Conservation (phyloP, 2,329 filamentous ascomycete genomes). For the Juglanconis sp. region DNA sequence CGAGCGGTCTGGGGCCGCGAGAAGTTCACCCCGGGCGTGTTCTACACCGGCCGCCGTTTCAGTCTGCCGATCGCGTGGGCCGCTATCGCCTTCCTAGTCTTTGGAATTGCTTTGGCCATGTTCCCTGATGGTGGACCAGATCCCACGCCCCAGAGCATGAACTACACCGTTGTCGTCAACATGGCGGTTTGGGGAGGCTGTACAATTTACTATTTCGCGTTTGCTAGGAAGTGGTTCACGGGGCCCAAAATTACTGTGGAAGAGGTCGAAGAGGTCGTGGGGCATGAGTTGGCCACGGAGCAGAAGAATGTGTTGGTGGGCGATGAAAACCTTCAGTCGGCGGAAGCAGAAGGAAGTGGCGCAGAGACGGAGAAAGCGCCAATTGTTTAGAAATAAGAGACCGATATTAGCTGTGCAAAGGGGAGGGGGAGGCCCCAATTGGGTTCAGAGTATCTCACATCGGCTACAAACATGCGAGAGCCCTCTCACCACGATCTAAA, state of each 20-base stretch:
- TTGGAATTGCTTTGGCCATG: conserved; percentile 56
- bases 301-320: conserved; percentile 2
- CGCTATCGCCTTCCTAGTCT: conserved; percentile 51
- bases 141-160: conserved; percentile 51
- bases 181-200: conserved; percentile 55
- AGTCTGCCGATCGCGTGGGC: conserved; percentile 51
- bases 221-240: conserved; percentile 58
- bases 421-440: too few relatives aligned
- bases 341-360: conserved; percentile 1
- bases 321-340: background rate
- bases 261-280: conserved; percentile 22
- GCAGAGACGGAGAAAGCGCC: conserved; percentile 4
- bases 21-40: conserved; percentile 56
- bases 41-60: conserved; percentile 52
- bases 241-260: conserved; percentile 56
- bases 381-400: background rate
- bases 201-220: conserved; percentile 52
- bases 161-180: conserved; percentile 63
- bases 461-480: too few relatives aligned
- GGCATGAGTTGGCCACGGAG: conserved; percentile 21
- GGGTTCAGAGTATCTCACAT: too few relatives aligned
- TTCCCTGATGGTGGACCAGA: conserved; percentile 54
- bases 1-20: conserved; percentile 55
- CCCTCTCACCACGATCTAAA: too few relatives aligned
- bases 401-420: too few relatives aligned